Evolutionary conservation across 2,329 filamentous ascomycete species (phyloP).

Genomic region (Harringtonia lauricola): DNA sequence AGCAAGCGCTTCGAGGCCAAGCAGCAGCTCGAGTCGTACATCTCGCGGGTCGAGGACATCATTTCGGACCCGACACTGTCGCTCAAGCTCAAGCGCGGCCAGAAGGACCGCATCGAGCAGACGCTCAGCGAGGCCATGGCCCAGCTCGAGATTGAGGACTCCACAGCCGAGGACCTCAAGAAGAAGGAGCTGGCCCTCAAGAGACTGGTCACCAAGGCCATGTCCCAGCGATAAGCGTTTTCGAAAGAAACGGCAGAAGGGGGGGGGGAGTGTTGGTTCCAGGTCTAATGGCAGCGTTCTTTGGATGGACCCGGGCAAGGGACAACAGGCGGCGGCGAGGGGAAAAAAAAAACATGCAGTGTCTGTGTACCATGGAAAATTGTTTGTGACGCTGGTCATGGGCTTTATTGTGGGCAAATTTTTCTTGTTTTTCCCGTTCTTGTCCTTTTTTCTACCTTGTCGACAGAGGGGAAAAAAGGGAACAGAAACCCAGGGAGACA

Average conservation of each 20-base stretch:
- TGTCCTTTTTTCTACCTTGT: too few relatives aligned
- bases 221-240: constrained; percentile 71
- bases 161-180: constrained; percentile 87
- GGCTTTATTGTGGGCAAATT: too few relatives aligned
- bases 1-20: constrained; percentile 99
- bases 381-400: too few relatives aligned
- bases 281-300: too few relatives aligned
- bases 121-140: constrained; percentile 96
- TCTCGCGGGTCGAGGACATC: constrained; percentile 97
- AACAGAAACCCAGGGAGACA: background rate
- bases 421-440: too few relatives aligned
- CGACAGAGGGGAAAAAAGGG: background rate
- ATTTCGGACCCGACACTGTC: constrained; percentile 92
- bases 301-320: too few relatives aligned
- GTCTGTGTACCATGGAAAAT: too few relatives aligned
- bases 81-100: constrained; percentile 95
- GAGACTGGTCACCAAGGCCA: constrained; percentile 96
- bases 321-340: too few relatives aligned
- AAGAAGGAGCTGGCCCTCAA: constrained; percentile 99
- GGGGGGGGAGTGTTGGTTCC: too few relatives aligned
- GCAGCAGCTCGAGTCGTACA: constrained; percentile 99
- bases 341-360: too few relatives aligned
- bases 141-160: constrained; percentile 91
- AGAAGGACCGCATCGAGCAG: constrained; percentile 99
- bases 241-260: background rate